Base-by-base conservation (phyloP, 139 green algal species). In the Astrephomene gubernaculifera region DNA sequence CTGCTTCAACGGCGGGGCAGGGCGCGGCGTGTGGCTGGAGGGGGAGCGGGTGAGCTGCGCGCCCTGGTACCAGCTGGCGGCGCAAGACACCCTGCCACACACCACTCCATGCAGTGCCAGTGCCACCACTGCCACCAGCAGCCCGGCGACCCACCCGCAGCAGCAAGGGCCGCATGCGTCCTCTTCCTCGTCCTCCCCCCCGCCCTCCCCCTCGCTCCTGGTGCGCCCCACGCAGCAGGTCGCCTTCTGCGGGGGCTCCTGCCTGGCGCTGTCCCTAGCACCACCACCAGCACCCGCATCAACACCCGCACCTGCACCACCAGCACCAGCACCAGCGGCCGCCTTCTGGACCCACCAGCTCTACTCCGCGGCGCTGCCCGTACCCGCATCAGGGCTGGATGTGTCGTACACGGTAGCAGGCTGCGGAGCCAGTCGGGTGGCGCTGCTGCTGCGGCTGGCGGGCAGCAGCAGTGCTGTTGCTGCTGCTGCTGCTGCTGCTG, bases 1-100 rank as follows among this genome's bases (percentile, higher is more conserved):
- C 33, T 73, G 53, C 73, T 94, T 94, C 82, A 88, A 91, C 87
- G 29, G 45, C 31, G 91, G 91, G 10, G 41, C 39, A 39, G 91
- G 91, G 33, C 52, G 49, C 0, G 81, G 27, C 1, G 49, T 83
- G 61, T 92, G 81, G 75, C 24, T 88, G 72, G 71, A 72, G 41
- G 91, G 91, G 4, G 4, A 29, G 2, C 39, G 33, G 33, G 43
- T 89, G 24, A 80, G 67, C 64, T 31, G 45, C 14, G 52, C 64
- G 31, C 86, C 86, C 39, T 92, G 86, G 86, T 89, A 69, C 82
- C 83, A 92, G 71, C 52, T 90, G 86, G 70, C 67, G 31, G 54
- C 57, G 9, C 79, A 88, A 72, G 69, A 75, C 22, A 4, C 29
- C 21, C 41, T 86, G 73, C 79, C 86, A 27, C 8, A 45, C 44